Conservation (phyloP, 148 eudicot species). For the Rhododendron simsii region DNA sequence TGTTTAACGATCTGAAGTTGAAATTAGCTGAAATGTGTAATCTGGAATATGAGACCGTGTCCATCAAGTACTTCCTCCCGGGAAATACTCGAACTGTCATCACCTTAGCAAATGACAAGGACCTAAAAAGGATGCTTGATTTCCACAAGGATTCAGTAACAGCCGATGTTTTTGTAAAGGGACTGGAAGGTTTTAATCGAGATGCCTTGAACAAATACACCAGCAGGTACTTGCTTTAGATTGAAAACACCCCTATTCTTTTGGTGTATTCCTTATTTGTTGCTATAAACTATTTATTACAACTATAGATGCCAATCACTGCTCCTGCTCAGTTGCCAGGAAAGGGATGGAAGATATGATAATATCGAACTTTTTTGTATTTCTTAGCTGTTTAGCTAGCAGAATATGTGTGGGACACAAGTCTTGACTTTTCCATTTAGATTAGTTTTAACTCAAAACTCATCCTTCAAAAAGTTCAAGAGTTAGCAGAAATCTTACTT, state of each 20-base stretch:
- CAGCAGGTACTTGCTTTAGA: constrained; percentile 21
- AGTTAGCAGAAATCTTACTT: neutral
- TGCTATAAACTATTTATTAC: neutral
- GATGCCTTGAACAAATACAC: constrained; percentile 14
- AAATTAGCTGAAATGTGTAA: constrained; percentile 50
- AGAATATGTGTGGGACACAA: neutral
- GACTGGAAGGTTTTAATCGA: constrained; percentile 38
- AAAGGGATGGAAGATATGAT: neutral
- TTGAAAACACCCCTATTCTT: neutral
- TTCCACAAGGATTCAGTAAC: constrained; percentile 47
- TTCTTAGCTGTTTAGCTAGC: neutral
- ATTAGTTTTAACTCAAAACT: neutral
- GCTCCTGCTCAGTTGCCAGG: neutral
- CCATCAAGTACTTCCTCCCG: constrained; percentile 53
- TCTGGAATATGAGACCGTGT: constrained; percentile 30
- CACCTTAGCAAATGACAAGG: constrained; percentile 42
- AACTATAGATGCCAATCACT: neutral
- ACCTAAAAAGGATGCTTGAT: constrained; percentile 46
- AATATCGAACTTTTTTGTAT: neutral
- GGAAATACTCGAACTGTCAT: constrained; percentile 48
- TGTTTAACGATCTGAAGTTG: constrained; percentile 44
- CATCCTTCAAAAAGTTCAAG: neutral
- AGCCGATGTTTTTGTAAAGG: constrained; percentile 46
- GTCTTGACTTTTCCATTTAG: neutral
- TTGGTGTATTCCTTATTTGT: too few relatives aligned